Conservation (phyloP, 2,329 filamentous ascomycete genomes). For the Arthroderma sp. region DNA sequence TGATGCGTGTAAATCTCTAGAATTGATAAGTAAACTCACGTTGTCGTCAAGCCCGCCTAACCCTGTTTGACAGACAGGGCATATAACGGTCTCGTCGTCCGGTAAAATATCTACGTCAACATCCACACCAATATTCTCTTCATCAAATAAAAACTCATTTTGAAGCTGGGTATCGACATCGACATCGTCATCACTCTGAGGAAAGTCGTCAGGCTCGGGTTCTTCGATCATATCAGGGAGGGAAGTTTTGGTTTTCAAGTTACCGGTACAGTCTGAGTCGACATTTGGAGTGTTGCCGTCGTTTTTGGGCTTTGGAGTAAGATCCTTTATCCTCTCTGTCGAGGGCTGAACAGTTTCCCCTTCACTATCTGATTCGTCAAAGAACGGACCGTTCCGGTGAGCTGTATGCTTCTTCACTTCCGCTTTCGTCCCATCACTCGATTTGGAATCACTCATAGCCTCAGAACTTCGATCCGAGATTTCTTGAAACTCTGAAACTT, state of each 20-base stretch:
- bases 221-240: no score
- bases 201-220: no score
- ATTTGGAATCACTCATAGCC: not conserved
- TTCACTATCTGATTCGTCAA: conserved; percentile 42
- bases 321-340: no score
- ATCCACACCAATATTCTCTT: no score
- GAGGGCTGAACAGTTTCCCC: conserved; percentile 23
- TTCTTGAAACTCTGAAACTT: no score
- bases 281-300: no score
- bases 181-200: no score
- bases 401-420: not conserved
- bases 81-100: conserved; percentile 32
- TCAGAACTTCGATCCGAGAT: not conserved
- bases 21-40: conserved; percentile 16
- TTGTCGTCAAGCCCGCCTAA: conserved; percentile 44
- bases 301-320: no score
- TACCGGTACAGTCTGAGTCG: no score
- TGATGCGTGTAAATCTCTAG: not conserved
- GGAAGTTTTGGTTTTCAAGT: no score
- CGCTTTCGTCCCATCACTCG: not conserved
- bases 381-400: conserved; percentile 24
- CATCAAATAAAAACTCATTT: no score
- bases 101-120: not conserved
- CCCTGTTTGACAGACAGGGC: conserved; percentile 63
- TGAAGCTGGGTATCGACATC: no score